A percentile compares a stretch with the other conserved stretches of the same genome.
Evolutionary conservation across 2,329 filamentous ascomycete genomes (phyloP).

Genomic region (Alternaria sp.): DNA sequence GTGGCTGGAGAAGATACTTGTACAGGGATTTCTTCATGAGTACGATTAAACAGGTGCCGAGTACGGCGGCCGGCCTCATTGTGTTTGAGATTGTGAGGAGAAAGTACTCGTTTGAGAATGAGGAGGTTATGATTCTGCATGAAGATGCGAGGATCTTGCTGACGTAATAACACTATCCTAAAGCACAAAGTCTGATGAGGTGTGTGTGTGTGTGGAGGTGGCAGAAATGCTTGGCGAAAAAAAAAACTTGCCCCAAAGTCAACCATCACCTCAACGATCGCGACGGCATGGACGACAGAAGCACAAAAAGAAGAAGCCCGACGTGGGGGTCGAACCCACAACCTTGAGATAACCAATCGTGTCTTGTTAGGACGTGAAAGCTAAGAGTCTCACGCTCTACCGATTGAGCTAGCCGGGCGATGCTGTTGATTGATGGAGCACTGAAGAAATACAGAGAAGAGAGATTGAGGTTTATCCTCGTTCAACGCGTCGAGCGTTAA

Average conservation of each 20-base stretch:
- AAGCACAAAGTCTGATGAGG: too few species aligned
- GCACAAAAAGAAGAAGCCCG: too few species aligned
- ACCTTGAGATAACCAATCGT: too few species aligned
- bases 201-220: too few species aligned
- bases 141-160: constrained; percentile 77
- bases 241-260: too few species aligned
- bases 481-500: too few species aligned
- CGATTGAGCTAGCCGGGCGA: constrained; percentile 45
- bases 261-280: too few species aligned
- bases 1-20: constrained; percentile 68
- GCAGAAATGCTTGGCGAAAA: too few species aligned
- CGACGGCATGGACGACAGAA: too few species aligned
- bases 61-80: constrained; percentile 78
- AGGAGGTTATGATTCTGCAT: constrained; percentile 59
- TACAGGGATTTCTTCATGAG: constrained; percentile 77
- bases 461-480: too few species aligned
- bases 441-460: too few species aligned
- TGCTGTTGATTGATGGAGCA: constrained; percentile 1
- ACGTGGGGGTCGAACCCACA: too few species aligned
- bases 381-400: constrained; percentile 54
- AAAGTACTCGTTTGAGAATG: constrained; percentile 73
- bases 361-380: constrained; percentile 14
- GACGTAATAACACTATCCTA: constrained; percentile 22
- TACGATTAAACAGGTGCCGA: constrained; percentile 76
- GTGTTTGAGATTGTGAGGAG: constrained; percentile 79